Conservation (phyloP, 2,329 filamentous ascomycete species). For the Sclerotinia trifoliorum region DNA sequence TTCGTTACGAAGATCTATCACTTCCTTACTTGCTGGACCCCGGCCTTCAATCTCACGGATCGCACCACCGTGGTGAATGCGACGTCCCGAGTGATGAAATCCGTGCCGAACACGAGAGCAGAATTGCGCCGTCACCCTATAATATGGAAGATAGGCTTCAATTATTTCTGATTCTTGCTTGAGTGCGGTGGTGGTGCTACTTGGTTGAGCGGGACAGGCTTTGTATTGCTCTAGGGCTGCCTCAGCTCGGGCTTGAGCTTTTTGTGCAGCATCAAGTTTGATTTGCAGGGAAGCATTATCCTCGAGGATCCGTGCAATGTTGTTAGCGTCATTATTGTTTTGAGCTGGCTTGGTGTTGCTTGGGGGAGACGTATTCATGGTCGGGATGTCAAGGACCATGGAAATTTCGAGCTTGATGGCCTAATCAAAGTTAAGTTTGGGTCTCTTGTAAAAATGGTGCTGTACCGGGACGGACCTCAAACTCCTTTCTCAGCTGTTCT, state of each 20-base stretch:
- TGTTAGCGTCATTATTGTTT: neutral
- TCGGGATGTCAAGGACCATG: neutral
- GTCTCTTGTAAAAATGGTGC: neutral
- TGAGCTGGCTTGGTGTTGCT: neutral
- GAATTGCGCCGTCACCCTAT: neutral
- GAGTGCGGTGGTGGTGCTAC: neutral
- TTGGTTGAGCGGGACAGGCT: neutral
- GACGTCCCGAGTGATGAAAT: neutral
- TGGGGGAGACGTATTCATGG: neutral
- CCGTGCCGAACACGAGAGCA: neutral
- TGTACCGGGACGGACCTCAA: neutral
- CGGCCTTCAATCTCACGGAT: neutral
- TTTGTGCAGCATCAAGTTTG: neutral
- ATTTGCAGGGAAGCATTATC: neutral
- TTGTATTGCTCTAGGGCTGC: neutral
- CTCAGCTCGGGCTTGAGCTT: neutral
- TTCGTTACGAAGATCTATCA: neutral
- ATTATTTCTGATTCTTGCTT: neutral
- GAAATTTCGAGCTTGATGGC: neutral
- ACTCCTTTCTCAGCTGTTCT: neutral
- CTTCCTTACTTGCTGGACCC: neutral
- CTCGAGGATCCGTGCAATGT: neutral
- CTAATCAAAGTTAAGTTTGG: neutral
- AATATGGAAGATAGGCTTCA: neutral
- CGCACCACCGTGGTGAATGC: fast-evolving